Percentiles rank a stretch among this genome's conserved stretches.
phyloP scores from a whole-genome alignment of 2,329 filamentous ascomycete genomes.

The Coniochaeta sp. region DNA sequence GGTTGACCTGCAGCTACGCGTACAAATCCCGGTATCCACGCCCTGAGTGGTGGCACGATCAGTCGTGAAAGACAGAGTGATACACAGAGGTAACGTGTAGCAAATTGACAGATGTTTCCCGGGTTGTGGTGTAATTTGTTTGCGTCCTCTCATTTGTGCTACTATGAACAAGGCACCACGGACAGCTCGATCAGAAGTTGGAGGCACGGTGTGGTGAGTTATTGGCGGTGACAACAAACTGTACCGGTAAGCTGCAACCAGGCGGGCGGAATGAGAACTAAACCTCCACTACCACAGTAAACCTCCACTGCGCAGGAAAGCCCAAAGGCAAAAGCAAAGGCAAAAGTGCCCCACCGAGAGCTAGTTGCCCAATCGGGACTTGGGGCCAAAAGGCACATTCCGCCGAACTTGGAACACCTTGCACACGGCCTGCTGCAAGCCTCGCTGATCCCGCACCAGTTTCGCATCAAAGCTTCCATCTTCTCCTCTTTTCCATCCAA shows the following conservation, averaged over 20 bases:
- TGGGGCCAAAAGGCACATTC: background rate
- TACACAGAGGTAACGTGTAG: background rate
- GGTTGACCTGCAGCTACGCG: too few species aligned
- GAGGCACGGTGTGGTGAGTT: too few species aligned
- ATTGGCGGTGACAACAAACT: too few species aligned
- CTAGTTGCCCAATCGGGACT: background rate
- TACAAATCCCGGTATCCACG: background rate
- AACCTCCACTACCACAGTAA: too few species aligned
- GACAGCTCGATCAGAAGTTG: background rate
- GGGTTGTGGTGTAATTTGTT: background rate
- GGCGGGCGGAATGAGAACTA: background rate
- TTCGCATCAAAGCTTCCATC: conserved; percentile 1
- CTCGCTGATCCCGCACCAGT: background rate
- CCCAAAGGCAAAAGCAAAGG: background rate
- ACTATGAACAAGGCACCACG: background rate
- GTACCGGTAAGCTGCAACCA: background rate
- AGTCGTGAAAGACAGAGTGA: too few species aligned
- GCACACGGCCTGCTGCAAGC: background rate
- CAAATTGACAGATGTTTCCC: background rate
- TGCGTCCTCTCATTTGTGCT: background rate
- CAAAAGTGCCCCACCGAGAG: background rate
- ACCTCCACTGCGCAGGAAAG: background rate
- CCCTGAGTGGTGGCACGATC: too few species aligned
- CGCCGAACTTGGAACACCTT: background rate
- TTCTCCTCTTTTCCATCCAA: conserved; percentile 1